phyloP scores from a whole-genome alignment of 2,329 filamentous ascomycete species.

The Dothidotthia symphoricarpi region DNA sequence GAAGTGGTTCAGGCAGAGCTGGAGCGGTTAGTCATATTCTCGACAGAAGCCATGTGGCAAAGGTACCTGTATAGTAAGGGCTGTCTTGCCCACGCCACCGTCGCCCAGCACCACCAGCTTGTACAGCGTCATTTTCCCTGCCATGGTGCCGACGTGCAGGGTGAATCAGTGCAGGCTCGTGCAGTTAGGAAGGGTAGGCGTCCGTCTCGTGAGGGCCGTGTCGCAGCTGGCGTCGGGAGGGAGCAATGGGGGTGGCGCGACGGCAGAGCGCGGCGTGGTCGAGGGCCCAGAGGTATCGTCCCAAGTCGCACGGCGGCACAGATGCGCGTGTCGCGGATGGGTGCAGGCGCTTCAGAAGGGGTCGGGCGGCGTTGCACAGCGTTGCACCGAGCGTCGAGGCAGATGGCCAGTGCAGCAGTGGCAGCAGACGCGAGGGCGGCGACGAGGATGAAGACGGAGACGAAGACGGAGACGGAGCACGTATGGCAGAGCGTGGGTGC shows the following conservation, averaged over 20 bases:
- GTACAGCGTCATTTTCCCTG: slow-evolving; percentile 92
- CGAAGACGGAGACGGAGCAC: background rate
- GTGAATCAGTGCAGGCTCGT: no score
- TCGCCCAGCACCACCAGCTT: slow-evolving; percentile 94
- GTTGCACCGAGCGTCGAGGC: slow-evolving; percentile 13
- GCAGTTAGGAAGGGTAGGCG: slow-evolving; percentile 14
- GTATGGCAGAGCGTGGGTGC: no score
- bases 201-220: slow-evolving; percentile 11
- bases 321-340: slow-evolving; percentile 29
- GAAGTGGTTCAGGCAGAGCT: slow-evolving; percentile 97
- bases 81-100: slow-evolving; percentile 91
- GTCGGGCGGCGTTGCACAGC: slow-evolving; percentile 22
- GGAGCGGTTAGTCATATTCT: slow-evolving; percentile 17
- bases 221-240: slow-evolving; percentile 28
- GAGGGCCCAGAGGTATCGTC: slow-evolving; percentile 17
- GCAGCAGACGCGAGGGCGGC: slow-evolving; percentile 15
- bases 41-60: slow-evolving; percentile 49
- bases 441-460: background rate
- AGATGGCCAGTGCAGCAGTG: slow-evolving; percentile 12
- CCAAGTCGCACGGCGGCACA: slow-evolving; percentile 18
- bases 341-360: slow-evolving; percentile 27
- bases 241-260: slow-evolving; percentile 16
- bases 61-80: slow-evolving; percentile 80
- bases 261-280: slow-evolving; percentile 12
- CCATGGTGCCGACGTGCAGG: slow-evolving; percentile 56